A percentile compares a stretch with the other conserved stretches of the same genome.
Evolutionary conservation across 2,329 filamentous ascomycete species (phyloP).

Genomic region (Aspergillus quadrilineatus): DNA sequence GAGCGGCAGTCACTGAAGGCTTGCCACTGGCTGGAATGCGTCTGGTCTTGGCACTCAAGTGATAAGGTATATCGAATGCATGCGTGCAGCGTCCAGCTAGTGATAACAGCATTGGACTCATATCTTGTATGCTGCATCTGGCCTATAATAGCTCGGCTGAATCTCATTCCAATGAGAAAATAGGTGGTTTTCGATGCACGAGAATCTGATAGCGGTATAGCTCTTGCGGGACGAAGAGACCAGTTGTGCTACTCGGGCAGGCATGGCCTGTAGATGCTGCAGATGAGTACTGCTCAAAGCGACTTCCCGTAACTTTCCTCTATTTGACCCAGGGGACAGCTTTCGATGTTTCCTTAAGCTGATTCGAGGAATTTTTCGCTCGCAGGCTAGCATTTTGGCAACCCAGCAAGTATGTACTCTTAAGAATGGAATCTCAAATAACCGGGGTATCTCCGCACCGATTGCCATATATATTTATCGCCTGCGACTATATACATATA

Average conservation of each 20-base stretch:
- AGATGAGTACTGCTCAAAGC: background rate
- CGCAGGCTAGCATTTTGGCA: background rate
- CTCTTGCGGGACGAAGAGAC: background rate
- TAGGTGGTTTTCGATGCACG: background rate
- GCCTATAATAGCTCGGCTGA: background rate
- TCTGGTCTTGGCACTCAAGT: background rate
- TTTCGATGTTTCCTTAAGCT: no score
- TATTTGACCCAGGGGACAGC: no score
- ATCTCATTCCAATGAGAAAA: no score
- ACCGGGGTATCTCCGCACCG: background rate
- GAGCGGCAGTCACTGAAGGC: background rate
- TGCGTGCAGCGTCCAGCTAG: background rate
- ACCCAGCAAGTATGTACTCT: background rate
- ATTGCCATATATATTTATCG: slow-evolving; percentile 1
- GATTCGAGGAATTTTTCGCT: background rate
- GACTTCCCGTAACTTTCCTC: no score
- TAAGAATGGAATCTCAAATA: background rate
- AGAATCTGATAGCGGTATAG: background rate
- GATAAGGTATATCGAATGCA: slow-evolving; percentile 1
- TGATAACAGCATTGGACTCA: background rate
- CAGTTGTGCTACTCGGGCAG: background rate
- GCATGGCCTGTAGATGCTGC: background rate
- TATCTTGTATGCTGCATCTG: background rate
- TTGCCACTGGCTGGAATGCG: slow-evolving; percentile 6
- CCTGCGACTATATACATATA: slow-evolving; percentile 13